These are phyloP conservation scores for Hypomyces perniciosus DNA, from an alignment of 2,329 filamentous ascomycete genomes.

Conservation along the genomic window DNA sequence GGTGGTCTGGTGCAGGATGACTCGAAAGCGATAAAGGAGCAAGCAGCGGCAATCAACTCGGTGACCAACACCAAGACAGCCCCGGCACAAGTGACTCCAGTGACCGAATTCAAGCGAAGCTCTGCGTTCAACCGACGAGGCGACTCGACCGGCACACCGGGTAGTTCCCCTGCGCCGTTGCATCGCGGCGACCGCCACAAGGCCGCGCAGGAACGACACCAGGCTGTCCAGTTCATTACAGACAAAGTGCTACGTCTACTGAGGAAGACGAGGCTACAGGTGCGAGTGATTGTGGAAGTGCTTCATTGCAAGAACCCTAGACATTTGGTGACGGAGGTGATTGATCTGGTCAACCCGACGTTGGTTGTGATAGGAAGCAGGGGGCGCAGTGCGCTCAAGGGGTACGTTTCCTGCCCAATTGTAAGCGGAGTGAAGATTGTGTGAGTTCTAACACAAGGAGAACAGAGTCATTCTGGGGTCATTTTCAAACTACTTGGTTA, in stretches of 20 bases:
- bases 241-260: conserved; percentile 78
- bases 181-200: conserved; percentile 47
- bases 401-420: conserved; percentile 49
- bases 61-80: conserved; percentile 42
- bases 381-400: conserved; percentile 86
- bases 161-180: conserved; percentile 43
- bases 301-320: conserved; percentile 98
- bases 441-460: conserved; percentile 25
- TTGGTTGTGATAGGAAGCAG: conserved; percentile 89
- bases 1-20: conserved; percentile 63
- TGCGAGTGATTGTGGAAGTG: conserved; percentile 89
- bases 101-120: conserved; percentile 28
- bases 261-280: conserved; percentile 86
- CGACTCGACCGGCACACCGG: conserved; percentile 29
- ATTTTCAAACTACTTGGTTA: conserved; percentile 95
- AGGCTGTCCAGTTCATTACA: conserved; percentile 78
- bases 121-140: conserved; percentile 23
- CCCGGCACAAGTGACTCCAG: conserved; percentile 26
- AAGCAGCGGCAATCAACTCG: conserved; percentile 63
- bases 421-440: background rate
- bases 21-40: conserved; percentile 67
- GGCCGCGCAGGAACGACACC: conserved; percentile 71
- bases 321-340: conserved; percentile 94
- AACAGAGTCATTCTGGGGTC: conserved; percentile 83
- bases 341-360: conserved; percentile 86